phyloP scores from a whole-genome alignment of 1,139 yeast genomes.

The Kluyveromyces marxianus region DNA sequence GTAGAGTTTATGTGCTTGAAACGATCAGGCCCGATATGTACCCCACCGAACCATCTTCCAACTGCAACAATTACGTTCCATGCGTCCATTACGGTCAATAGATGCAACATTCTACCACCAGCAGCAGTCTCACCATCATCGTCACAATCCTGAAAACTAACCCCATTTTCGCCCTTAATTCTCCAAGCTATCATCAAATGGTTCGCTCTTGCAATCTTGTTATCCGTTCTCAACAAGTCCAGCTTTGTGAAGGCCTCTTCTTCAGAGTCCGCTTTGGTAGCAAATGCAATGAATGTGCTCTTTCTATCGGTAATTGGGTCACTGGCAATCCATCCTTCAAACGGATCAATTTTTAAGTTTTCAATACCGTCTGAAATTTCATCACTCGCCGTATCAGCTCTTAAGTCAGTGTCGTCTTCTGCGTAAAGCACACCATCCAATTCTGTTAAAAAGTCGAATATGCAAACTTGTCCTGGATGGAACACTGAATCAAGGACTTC shows the following conservation, averaged over 20 bases:
- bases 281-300: conserved; percentile 78
- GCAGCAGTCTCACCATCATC: conserved; percentile 99
- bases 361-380: conserved; percentile 8
- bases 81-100: conserved; percentile 71
- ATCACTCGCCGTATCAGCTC: conserved; percentile 4
- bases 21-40: conserved; percentile 84
- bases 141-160: conserved; percentile 73
- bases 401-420: conserved; percentile 19
- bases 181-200: conserved; percentile 90
- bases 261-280: conserved; percentile 50
- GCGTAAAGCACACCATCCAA: conserved; percentile 44
- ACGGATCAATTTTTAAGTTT: conserved; percentile 33
- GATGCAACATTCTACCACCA: conserved; percentile 78
- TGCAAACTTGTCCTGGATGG: conserved; percentile 57
- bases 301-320: conserved; percentile 78
- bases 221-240: conserved; percentile 49
- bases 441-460: conserved; percentile 71
- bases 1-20: conserved; percentile 88
- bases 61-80: conserved; percentile 81
- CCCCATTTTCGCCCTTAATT: conserved; percentile 44
- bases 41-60: conserved; percentile 91
- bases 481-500: conserved; percentile 46
- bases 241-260: conserved; percentile 56
- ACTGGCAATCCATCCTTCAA: conserved; percentile 67
- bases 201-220: conserved; percentile 56